Evolutionary conservation across 2,329 filamentous ascomycete genomes (phyloP), one percentile per base, ranked within the genome.

Genomic region (Colletotrichum acutatum): DNA sequence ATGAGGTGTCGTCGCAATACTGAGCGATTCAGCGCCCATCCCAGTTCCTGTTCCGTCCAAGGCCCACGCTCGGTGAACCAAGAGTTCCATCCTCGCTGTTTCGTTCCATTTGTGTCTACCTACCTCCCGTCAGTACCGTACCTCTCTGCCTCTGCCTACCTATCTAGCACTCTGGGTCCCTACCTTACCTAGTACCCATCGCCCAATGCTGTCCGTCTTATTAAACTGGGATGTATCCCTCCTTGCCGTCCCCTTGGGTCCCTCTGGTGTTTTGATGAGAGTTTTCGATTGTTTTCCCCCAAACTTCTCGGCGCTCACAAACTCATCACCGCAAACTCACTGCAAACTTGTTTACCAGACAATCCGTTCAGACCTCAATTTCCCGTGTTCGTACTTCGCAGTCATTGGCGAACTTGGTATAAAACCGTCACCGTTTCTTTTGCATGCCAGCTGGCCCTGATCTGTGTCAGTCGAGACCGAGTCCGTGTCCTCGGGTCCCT

Each of bases 21-120:
- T 49, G 42, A 49, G 42, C 61, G 34, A 73, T 61, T 52, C 61
- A 71, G 66, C 42, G 22, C 53, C 66, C 54, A 66, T 70, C 61
- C 71, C 49, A 57, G 60, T 26, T 65, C 66, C 42, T 52, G 53
- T 65, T 61, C 53, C 19, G 37, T 49, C 42, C 42, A 49, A 49
- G 42, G 42, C 60, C 14, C 60, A 11, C 59, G 8, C 30, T 70
- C 26, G 34, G 49, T 22, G 28, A 54, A 16, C 30, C 14, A 54
- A 32, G 49, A 54, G 34, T 49, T 49, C 42, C 42, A 49, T 49
- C 42, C 42, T n/a, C 59, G 63, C 26, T 64, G 66, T n/a, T 53
- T 32, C 42, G 42, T 63, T 60, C 42, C 46, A 26, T 53, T 42
- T 19, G 42, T 49, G 42, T 46, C 42, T 46, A 7, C 6, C 34